Evolutionary conservation across 2,329 filamentous ascomycete species (phyloP), one percentile per base, ranked within the genome.

Genomic region (Aspergillus neoniger): DNA sequence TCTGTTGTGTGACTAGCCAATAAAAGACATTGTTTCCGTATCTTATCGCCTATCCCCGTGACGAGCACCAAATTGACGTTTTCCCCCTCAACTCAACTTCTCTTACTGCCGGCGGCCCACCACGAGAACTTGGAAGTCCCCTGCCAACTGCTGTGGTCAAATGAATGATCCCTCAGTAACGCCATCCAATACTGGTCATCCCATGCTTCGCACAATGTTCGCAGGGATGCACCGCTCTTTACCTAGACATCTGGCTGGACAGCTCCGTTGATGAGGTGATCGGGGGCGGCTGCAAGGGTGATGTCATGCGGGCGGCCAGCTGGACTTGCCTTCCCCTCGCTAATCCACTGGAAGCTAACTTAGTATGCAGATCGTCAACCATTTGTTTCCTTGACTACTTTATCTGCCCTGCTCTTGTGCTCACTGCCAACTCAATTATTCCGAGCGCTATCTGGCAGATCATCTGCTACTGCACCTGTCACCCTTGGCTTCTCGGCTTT

Each of bases 251-350:
- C 17, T 15, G 23, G 25, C 47, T 43, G 38, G 19, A 32, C 53
- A 41, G 25, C 43, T 17, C 17, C 51, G 14, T 17, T 47, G 53
- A 55, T 55, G 53, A 47, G 39, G 53, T 55, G 53, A 30, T 49
- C 10, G 44, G 25, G 25, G 25, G 53, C 23, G 51, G 39, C 39
- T 55, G 39, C 53, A 39, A 28, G 53, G 39, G 53, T 55, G 53
- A 55, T 55, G 53, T 55, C 53, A 55, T 55, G 38, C 53, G 53
- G 43, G 47, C 25, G 47, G 44, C 47, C 47, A 50, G 47, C 47
- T 49, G 44, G 44, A 25, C 52, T 55, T 17, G 23, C 53, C 39
- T 43, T 55, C 53, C 53, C 41, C 53, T 55, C 53, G 53, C 53
- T 44, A 47, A 21, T 19, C 28, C 25, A 19, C 10, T 36, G 32